Base-by-base conservation (phyloP, 2,329 filamentous ascomycete species). In the Cadophora sp. region DNA sequence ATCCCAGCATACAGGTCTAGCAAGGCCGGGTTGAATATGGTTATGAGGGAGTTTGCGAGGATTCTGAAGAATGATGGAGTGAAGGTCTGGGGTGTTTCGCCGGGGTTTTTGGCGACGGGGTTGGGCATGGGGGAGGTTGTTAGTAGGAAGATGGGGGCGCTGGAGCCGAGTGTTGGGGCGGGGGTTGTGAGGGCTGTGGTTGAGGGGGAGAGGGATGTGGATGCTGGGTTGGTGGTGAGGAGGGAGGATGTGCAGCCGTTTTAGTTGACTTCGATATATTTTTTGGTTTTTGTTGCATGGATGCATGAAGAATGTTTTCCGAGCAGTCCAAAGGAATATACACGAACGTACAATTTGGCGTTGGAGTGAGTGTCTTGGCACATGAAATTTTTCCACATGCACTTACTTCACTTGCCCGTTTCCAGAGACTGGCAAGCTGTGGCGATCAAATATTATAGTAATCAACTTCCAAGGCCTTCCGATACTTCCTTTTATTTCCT, bases 11-110 rank as follows among this genome's bases (percentile, higher is more conserved):
- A 84, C 65, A 77, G 81, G 1, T 76, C 76, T 22, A 73, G 76
- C 33, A 84, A 85, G 74, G 78, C 77, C 3, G 82, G 79, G 0
- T 69, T 85, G 47, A 84, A 83, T 68, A 84, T 84, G 82, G 64
- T 84, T 68, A 82, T 84, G 82, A 73, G 79, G 16, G 80, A 83
- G 67, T 84, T 79, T 79, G 67, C 75, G 53, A 77, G 80, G 43
- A 73, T 79, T 2, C 74, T 87, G 39, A 78, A 76, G 59, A 78
- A 78, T 1, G 84, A 87, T 62, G 83, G 83, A 0, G 82, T 86
- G 2, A 84, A 83, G 73, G 81, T 84, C 0, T 87, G 79, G 77
- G 73, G 73, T 30, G 74, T 86, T 14, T 80, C 78, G 6, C 84
- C 84, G 0, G 85, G 84, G 0, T 80, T 83, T 48, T 71, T 86